Evolutionary conservation across 1,284 basidiomycete species (phyloP).

Genomic region (Apiotrichum veenhuisii): DNA sequence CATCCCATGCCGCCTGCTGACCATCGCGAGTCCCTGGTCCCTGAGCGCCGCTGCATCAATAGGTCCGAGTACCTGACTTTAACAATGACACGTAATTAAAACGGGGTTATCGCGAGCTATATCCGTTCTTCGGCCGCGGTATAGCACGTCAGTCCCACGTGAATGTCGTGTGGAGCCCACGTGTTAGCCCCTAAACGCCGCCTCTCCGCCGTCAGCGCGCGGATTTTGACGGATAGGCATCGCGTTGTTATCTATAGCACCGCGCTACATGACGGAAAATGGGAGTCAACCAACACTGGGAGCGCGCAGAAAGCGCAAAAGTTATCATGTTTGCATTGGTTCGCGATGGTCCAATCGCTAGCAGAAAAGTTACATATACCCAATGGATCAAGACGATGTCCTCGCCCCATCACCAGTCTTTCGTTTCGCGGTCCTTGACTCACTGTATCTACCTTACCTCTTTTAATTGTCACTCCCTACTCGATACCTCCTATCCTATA

Average conservation of each 20-base stretch:
- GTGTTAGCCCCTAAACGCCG: not conserved
- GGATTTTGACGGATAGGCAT: constrained; percentile 2
- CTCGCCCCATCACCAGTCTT: not conserved
- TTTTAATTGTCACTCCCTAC: not conserved
- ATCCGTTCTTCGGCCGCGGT: not conserved
- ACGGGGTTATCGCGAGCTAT: not conserved
- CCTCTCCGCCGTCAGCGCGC: not conserved
- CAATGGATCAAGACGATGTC: not conserved
- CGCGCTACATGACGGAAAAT: too few species aligned
- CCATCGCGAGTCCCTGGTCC: too few species aligned
- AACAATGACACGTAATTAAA: too few species aligned
- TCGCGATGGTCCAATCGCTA: not conserved
- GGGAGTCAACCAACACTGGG: too few species aligned
- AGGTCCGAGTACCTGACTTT: too few species aligned
- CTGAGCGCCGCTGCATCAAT: too few species aligned
- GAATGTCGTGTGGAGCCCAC: not conserved
- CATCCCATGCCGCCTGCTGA: too few species aligned
- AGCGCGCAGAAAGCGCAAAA: not conserved
- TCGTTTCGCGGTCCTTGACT: not conserved
- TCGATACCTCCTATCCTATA: not conserved
- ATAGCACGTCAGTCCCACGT: not conserved
- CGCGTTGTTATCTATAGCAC: not conserved
- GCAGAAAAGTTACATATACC: constrained; percentile 1
- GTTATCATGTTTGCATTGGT: not conserved
- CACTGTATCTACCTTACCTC: not conserved